A percentile compares a stretch with the other conserved stretches of the same genome.
These are phyloP conservation scores for Pneumocystis wakefieldiae DNA, from an alignment of 1,139 yeast genomes.

Conservation along the genomic window DNA sequence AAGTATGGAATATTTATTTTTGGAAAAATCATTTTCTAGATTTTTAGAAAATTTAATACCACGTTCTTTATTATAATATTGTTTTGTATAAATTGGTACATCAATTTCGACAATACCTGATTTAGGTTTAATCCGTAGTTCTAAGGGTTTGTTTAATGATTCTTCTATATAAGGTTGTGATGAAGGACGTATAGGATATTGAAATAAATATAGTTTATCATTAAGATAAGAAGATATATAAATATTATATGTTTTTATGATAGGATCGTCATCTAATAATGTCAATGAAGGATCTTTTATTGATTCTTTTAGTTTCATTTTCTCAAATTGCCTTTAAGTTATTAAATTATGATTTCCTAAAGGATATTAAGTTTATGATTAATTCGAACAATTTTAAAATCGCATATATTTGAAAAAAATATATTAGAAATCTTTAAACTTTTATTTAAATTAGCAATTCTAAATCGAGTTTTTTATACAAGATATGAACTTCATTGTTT, in stretches of 20 bases:
- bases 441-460: too few species aligned
- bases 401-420: not conserved
- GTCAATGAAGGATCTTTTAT: not conserved
- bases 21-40: not conserved
- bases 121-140: slow-evolving; percentile 46
- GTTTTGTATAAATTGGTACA: slow-evolving; percentile 48
- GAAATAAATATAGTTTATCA: slow-evolving; percentile 35
- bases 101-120: slow-evolving; percentile 52
- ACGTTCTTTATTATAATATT: slow-evolving; percentile 33
- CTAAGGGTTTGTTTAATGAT: slow-evolving; percentile 29
- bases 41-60: slow-evolving; percentile 2
- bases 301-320: not conserved
- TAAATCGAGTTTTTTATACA: too few species aligned
- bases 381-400: not conserved
- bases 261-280: slow-evolving; percentile 46
- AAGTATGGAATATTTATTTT: not conserved
- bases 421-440: not conserved
- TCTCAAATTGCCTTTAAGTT: not conserved
- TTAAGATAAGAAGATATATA: slow-evolving; percentile 27
- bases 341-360: not conserved
- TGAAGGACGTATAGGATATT: slow-evolving; percentile 59
- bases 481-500: not conserved
- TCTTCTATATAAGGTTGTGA: slow-evolving; percentile 32
- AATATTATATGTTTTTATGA: slow-evolving; percentile 62
- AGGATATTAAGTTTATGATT: not conserved